Percentiles rank a stretch among this genome's conserved stretches.
Conservation (phyloP, 2,329 filamentous ascomycete species). For the Verticillium nonalfalfae region DNA sequence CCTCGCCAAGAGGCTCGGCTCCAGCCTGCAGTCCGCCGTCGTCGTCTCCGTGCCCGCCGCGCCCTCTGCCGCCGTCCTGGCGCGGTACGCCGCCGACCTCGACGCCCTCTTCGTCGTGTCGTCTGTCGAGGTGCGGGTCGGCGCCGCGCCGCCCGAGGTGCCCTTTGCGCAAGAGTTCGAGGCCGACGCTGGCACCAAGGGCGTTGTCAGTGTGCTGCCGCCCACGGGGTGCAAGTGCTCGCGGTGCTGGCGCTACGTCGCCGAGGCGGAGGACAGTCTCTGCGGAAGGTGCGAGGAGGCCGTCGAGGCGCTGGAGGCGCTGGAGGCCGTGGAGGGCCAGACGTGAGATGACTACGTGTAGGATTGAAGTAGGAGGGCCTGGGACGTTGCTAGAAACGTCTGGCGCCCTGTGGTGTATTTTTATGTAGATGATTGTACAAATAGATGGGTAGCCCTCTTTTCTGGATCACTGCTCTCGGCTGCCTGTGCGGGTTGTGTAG, state of each 20-base stretch:
- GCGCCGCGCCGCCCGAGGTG: constrained; percentile 26
- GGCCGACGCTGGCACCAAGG: constrained; percentile 19
- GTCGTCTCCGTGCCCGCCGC: constrained; percentile 40
- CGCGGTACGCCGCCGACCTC: constrained; percentile 43
- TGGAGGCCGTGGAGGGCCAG: not conserved
- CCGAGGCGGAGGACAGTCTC: constrained; percentile 56
- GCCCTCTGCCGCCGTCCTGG: constrained; percentile 24
- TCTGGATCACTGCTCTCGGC: no score
- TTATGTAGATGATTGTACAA: no score
- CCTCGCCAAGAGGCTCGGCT: constrained; percentile 65
- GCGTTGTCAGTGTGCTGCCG: constrained; percentile 38
- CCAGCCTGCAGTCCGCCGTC: constrained; percentile 73
- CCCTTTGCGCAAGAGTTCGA: constrained; percentile 35
- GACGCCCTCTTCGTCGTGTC: constrained; percentile 65
- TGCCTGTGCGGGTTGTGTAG: no score
- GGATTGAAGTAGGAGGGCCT: not conserved
- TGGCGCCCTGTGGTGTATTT: no score
- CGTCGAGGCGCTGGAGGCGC: not conserved
- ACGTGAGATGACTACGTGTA: not conserved
- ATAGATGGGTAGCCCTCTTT: no score
- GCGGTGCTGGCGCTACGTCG: constrained; percentile 83
- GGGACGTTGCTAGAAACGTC: not conserved
- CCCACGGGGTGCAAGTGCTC: constrained; percentile 64
- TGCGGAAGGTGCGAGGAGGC: constrained; percentile 65
- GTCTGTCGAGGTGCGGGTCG: constrained; percentile 43